A percentile compares a stretch with the other conserved stretches of the same genome.
Evolutionary conservation across 192 early-diverging fungal species (phyloP).

Genomic region (Mortierella hygrophila): DNA sequence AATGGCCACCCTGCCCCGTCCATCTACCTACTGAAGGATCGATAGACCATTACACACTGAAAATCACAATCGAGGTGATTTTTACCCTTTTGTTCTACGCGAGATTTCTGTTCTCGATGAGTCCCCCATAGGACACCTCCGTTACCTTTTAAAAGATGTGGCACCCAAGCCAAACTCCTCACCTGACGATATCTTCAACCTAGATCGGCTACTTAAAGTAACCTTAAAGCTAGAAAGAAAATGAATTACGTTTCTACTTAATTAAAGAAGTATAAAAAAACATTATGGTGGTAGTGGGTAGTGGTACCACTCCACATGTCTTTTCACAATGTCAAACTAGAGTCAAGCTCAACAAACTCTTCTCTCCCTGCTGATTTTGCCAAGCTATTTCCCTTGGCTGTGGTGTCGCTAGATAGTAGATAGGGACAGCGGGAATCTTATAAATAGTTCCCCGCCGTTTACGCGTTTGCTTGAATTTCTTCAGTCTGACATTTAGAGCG

Average conservation of each 20-base stretch:
- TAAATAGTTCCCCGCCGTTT: too few species aligned
- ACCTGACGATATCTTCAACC: conserved; percentile 28
- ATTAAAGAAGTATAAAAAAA: conserved; percentile 76
- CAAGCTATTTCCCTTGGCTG: conserved; percentile 64
- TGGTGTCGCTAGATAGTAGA: conserved; percentile 80
- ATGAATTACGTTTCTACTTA: conserved; percentile 26
- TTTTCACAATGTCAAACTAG: conserved; percentile 67
- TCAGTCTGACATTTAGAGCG: conserved; percentile 90
- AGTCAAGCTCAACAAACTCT: conserved; percentile 81
- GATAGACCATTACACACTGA: conserved; percentile 10
- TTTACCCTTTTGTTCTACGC: background rate
- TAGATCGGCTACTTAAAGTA: conserved; percentile 26
- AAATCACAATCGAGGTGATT: conserved; percentile 13
- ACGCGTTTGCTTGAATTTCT: conserved; percentile 80
- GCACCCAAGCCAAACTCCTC: conserved; percentile 22
- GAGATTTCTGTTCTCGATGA: conserved; percentile 32
- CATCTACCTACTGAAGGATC: too few species aligned
- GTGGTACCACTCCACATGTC: conserved; percentile 73
- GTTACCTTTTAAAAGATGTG: background rate
- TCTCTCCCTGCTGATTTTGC: conserved; percentile 76
- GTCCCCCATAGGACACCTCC: conserved; percentile 7
- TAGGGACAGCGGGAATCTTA: conserved; percentile 75
- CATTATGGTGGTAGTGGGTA: conserved; percentile 62
- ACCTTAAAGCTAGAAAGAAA: conserved; percentile 11
- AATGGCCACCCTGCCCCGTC: too few species aligned